A percentile compares a stretch with the other conserved stretches of the same genome.
These are phyloP conservation scores for Penicillium sp. DNA, from an alignment of 2,329 filamentous ascomycete genomes.

Conservation along the genomic window DNA sequence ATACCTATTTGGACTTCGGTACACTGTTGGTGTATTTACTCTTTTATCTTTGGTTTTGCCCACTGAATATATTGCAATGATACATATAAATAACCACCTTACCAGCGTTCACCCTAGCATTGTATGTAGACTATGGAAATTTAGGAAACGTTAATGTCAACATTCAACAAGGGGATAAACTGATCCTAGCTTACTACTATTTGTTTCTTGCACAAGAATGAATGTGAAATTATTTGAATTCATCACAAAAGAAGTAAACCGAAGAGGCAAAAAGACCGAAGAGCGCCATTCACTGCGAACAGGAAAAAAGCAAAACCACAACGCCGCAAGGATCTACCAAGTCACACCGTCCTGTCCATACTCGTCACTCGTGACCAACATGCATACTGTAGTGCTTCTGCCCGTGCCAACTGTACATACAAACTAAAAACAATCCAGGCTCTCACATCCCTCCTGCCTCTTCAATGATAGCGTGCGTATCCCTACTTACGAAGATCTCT, in stretches of 20 bases:
- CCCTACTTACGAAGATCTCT: conserved; percentile 46
- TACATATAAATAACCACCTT: background rate
- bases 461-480: conserved; percentile 40
- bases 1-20: conserved; percentile 22
- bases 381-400: conserved; percentile 10
- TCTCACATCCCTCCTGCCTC: conserved; percentile 32
- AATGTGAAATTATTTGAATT: conserved; percentile 5
- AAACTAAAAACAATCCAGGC: background rate
- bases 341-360: conserved; percentile 18
- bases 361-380: conserved; percentile 17
- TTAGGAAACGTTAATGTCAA: background rate
- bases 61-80: conserved; percentile 2
- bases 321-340: conserved; percentile 20
- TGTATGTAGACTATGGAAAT: background rate
- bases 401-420: conserved; percentile 18
- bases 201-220: background rate
- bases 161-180: background rate
- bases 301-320: conserved; percentile 12
- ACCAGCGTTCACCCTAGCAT: background rate
- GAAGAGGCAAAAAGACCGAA: conserved; percentile 3
- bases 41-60: conserved; percentile 9
- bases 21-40: conserved; percentile 7
- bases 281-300: conserved; percentile 20
- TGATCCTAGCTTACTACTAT: background rate
- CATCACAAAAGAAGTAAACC: background rate